Conservation (phyloP, 345 rosid species). For the Moricandia moricandioides region DNA sequence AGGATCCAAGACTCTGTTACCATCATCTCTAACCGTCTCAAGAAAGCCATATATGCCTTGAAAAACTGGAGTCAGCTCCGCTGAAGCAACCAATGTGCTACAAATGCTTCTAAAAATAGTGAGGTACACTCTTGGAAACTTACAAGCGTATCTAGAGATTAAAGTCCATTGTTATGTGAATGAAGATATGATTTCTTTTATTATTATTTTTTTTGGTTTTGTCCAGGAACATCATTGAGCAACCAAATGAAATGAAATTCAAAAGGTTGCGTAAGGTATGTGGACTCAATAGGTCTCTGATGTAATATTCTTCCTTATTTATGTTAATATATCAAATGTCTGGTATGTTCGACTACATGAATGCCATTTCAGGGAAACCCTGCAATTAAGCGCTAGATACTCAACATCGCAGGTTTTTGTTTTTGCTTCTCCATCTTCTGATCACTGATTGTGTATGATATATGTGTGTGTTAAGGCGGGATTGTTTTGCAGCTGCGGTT, state of each 20-base stretch:
- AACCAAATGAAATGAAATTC: slow-evolving; percentile 70
- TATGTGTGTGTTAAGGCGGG: not conserved
- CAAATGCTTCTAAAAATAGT: slow-evolving; percentile 72
- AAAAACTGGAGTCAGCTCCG: slow-evolving; percentile 49
- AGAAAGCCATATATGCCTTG: slow-evolving; percentile 61
- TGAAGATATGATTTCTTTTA: not conserved
- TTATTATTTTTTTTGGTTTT: not conserved
- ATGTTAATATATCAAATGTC: not conserved
- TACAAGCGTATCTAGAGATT: not conserved
- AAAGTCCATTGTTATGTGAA: not conserved
- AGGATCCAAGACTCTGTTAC: slow-evolving; percentile 79
- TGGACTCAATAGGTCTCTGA: not conserved
- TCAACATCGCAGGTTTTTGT: slow-evolving; percentile 52
- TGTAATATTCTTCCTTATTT: not conserved
- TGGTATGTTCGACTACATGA: slow-evolving; percentile 5
- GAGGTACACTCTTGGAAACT: slow-evolving; percentile 41
- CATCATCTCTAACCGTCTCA: slow-evolving; percentile 54
- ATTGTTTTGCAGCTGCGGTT: slow-evolving; percentile 62
- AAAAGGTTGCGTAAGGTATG: slow-evolving; percentile 79
- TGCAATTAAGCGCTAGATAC: slow-evolving; percentile 57
- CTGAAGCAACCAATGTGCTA: slow-evolving; percentile 46
- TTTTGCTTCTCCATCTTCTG: not conserved
- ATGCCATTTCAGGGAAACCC: slow-evolving; percentile 70
- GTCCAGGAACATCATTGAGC: slow-evolving; percentile 75
- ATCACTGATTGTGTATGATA: not conserved